These are phyloP conservation scores for Linum usitatissimum DNA, from an alignment of 345 rosid species.

Conservation along the genomic window DNA sequence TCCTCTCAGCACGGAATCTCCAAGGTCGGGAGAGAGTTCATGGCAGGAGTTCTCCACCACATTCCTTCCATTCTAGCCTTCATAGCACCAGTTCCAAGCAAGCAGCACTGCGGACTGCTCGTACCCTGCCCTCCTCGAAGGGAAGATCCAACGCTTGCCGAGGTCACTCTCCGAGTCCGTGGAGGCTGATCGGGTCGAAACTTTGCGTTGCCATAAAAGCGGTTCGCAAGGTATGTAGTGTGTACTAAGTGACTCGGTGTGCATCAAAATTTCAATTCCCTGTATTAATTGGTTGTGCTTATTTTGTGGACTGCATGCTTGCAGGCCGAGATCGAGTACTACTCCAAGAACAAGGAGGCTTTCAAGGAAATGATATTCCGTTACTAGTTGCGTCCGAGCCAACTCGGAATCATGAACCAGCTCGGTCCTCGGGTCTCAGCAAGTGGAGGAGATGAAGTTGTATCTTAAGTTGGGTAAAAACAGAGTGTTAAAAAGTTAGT, in stretches of 20 bases:
- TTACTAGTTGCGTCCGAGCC: constrained; percentile 23
- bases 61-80: constrained; percentile 83
- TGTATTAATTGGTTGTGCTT: neutral
- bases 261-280: neutral
- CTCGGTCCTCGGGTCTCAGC: too few species aligned
- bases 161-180: constrained; percentile 54
- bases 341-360: constrained; percentile 45
- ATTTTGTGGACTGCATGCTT: neutral
- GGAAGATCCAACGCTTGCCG: constrained; percentile 59
- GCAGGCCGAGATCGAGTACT: constrained; percentile 63
- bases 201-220: constrained; percentile 63
- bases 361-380: constrained; percentile 81
- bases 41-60: constrained; percentile 90
- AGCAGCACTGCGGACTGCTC: constrained; percentile 71
- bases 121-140: constrained; percentile 54
- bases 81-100: constrained; percentile 84
- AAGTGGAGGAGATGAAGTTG: too few species aligned
- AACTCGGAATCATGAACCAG: too few species aligned
- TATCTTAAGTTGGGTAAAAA: too few species aligned
- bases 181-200: constrained; percentile 68
- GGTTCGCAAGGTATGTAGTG: constrained; percentile 62
- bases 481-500: too few species aligned
- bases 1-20: constrained; percentile 74
- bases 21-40: constrained; percentile 51
- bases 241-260: too few species aligned